Conservation (phyloP, 2,329 filamentous ascomycete species). For the Magnaporthales sp. region DNA sequence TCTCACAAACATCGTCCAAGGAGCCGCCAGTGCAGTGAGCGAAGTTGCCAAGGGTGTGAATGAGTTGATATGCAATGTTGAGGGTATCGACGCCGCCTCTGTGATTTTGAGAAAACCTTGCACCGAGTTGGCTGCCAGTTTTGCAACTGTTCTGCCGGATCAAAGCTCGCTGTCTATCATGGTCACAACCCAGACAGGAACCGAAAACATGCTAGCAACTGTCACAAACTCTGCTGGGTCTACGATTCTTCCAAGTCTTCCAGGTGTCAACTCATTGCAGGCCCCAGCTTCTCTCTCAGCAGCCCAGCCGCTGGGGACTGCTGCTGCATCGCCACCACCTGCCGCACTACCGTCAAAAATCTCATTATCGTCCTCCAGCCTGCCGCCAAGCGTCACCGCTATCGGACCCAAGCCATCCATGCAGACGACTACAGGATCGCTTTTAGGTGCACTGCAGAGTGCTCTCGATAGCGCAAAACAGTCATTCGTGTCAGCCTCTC, state of each 20-base stretch:
- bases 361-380: background rate
- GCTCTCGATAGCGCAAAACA: background rate
- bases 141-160: background rate
- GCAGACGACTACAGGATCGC: background rate
- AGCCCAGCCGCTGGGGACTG: background rate
- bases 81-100: background rate
- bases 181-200: background rate
- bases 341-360: background rate
- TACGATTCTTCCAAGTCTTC: background rate
- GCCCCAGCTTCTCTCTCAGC: background rate
- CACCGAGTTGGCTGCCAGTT: conserved; percentile 1
- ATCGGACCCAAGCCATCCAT: background rate
- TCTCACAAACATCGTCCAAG: background rate
- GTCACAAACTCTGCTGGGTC: conserved; percentile 2
- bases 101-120: conserved; percentile 3
- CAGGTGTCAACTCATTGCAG: background rate
- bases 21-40: background rate
- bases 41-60: conserved; percentile 5
- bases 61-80: conserved; percentile 5
- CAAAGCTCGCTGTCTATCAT: conserved; percentile 1
- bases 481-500: background rate
- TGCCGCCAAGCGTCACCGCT: background rate
- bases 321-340: background rate
- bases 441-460: background rate
- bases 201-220: conserved; percentile 2